phyloP scores from a whole-genome alignment of 306 rosid species.

The Coriaria nepalensis region DNA sequence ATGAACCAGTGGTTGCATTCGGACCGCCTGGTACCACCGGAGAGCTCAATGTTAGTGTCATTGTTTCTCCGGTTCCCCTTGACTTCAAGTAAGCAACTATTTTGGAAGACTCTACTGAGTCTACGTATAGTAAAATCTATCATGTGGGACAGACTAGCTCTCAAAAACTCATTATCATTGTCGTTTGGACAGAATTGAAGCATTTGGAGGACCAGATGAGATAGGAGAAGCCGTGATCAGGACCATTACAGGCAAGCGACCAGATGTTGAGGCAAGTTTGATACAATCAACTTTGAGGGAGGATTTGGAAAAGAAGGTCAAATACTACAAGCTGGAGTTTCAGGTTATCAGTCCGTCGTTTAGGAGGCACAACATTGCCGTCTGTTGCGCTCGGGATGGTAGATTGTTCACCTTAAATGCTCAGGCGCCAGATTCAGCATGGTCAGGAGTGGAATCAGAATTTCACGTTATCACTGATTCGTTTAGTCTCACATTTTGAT shows the following conservation, averaged over 20 bases:
- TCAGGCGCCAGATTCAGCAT: conserved; percentile 75
- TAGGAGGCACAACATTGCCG: conserved; percentile 55
- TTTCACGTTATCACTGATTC: conserved; percentile 56
- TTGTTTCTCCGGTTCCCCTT: conserved; percentile 59
- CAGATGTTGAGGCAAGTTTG: conserved; percentile 48
- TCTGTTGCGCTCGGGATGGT: conserved; percentile 56
- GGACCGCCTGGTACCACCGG: conserved; percentile 84
- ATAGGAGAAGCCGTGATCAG: conserved; percentile 69
- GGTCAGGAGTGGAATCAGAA: conserved; percentile 44
- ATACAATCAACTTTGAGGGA: conserved; percentile 47
- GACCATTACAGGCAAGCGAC: conserved; percentile 43
- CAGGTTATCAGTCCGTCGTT: conserved; percentile 55
- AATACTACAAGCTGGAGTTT: conserved; percentile 70
- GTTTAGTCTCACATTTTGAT: conserved; percentile 37
- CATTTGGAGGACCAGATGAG: conserved; percentile 76
- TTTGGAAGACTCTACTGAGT: background rate
- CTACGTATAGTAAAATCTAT: background rate
- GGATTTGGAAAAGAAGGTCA: conserved; percentile 29
- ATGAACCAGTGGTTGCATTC: conserved; percentile 63
- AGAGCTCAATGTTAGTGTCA: conserved; percentile 85
- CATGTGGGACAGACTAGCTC: background rate
- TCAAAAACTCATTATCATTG: background rate
- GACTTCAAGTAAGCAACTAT: conserved; percentile 56
- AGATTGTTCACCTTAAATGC: conserved; percentile 67
- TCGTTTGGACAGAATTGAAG: conserved; percentile 43